Evolutionary conservation across 768 basidiomycete species (phyloP).

Genomic region (Boletus coccyginus): DNA sequence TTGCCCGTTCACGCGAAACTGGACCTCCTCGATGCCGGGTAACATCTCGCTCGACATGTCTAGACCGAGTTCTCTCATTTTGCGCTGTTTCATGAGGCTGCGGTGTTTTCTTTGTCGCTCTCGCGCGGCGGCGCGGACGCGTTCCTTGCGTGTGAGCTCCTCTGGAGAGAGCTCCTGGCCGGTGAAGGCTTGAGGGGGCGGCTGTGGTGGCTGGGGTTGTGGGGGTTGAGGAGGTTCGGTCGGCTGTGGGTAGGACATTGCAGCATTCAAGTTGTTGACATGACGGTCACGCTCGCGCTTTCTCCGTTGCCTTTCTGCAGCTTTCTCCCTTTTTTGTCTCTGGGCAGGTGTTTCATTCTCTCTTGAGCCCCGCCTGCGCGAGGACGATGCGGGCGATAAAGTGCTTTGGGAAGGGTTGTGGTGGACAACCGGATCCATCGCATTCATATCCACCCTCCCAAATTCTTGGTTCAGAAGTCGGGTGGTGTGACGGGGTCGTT

Average conservation of each 20-base stretch:
- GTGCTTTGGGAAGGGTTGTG: constrained; percentile 33
- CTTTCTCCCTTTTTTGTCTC: constrained; percentile 79
- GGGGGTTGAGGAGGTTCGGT: constrained; percentile 31
- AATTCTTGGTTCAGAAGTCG: constrained; percentile 14
- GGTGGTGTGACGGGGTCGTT: constrained; percentile 32
- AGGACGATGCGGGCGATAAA: constrained; percentile 29
- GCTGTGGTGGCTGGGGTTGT: constrained; percentile 34
- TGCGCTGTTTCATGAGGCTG: constrained; percentile 70
- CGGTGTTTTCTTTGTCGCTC: constrained; percentile 85
- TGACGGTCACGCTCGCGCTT: constrained; percentile 73
- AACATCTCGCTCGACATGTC: constrained; percentile 78
- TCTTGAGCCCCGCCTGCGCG: constrained; percentile 53
- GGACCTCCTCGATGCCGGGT: constrained; percentile 62
- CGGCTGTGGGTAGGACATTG: constrained; percentile 40
- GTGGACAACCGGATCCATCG: constrained; percentile 34
- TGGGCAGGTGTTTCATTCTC: constrained; percentile 75
- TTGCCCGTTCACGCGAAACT: constrained; percentile 54
- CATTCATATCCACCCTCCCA: constrained; percentile 26
- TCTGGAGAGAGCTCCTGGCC: constrained; percentile 51
- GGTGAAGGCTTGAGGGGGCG: constrained; percentile 22
- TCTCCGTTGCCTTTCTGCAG: constrained; percentile 78
- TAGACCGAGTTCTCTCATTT: constrained; percentile 78
- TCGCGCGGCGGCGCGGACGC: constrained; percentile 71
- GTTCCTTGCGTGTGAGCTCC: constrained; percentile 64
- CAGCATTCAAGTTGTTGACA: constrained; percentile 39